Evolutionary conservation across 345 rosid species (phyloP).

Genomic region (Acer negundo): DNA sequence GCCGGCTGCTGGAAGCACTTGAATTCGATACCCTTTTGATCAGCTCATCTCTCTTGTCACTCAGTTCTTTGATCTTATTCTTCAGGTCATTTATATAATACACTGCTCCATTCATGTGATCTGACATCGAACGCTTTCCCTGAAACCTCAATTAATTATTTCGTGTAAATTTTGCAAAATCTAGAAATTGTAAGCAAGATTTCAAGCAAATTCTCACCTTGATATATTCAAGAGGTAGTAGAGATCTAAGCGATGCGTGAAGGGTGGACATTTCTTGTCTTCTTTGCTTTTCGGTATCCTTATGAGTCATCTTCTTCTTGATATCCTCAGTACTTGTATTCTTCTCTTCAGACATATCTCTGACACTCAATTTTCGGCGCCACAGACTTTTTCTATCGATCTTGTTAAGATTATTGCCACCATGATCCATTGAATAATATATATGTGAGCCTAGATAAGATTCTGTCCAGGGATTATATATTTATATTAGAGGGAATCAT

Average conservation of each 20-base stretch:
- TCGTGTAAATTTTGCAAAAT: neutral
- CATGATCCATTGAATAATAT: slow-evolving; percentile 11
- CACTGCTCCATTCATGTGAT: slow-evolving; percentile 71
- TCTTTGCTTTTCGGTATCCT: slow-evolving; percentile 68
- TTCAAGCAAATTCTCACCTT: slow-evolving; percentile 37
- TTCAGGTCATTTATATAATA: slow-evolving; percentile 58
- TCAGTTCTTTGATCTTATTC: slow-evolving; percentile 42
- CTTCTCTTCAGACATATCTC: slow-evolving; percentile 16
- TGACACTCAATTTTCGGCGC: slow-evolving; percentile 20
- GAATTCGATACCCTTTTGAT: slow-evolving; percentile 28
- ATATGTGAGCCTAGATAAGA: slow-evolving; percentile 4
- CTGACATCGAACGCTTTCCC: slow-evolving; percentile 87
- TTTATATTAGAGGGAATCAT: neutral
- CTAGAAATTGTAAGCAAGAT: neutral
- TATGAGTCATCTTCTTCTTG: slow-evolving; percentile 59
- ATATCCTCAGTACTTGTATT: slow-evolving; percentile 10
- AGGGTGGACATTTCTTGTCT: slow-evolving; percentile 78
- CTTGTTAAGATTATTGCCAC: neutral
- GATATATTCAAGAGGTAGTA: slow-evolving; percentile 72
- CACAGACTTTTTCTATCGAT: slow-evolving; percentile 16
- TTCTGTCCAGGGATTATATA: slow-evolving; percentile 24
- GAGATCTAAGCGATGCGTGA: slow-evolving; percentile 56
- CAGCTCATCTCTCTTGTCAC: slow-evolving; percentile 46
- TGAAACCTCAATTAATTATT: slow-evolving; percentile 25
- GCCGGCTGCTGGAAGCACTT: slow-evolving; percentile 4